A percentile compares a stretch with the other conserved stretches of the same genome.
These are phyloP conservation scores for Acer yangbiense DNA, from an alignment of 345 rosid species.

Conservation along the genomic window DNA sequence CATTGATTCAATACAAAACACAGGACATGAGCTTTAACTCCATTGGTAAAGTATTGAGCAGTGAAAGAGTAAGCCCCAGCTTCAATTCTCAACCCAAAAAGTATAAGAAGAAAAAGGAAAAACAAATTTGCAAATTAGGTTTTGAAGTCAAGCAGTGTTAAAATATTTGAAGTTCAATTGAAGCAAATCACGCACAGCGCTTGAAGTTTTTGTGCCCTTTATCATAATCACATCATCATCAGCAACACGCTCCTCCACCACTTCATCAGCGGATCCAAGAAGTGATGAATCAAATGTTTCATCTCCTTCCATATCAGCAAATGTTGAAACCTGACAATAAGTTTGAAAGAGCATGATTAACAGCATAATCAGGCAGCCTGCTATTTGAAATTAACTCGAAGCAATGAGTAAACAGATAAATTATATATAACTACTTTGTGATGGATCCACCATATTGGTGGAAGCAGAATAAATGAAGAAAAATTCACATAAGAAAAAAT, in stretches of 20 bases:
- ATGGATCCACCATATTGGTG: background rate
- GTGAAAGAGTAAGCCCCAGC: background rate
- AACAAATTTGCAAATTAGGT: background rate
- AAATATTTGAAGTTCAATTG: background rate
- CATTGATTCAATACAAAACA: background rate
- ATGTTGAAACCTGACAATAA: slow-evolving; percentile 77
- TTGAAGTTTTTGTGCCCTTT: slow-evolving; percentile 82
- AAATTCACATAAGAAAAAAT: background rate
- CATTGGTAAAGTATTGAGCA: background rate
- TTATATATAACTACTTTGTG: background rate
- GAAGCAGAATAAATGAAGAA: background rate
- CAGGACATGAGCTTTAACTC: background rate
- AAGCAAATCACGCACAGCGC: slow-evolving; percentile 61
- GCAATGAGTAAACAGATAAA: background rate
- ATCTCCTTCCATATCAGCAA: slow-evolving; percentile 99
- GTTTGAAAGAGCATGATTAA: slow-evolving; percentile 10
- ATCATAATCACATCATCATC: slow-evolving; percentile 92
- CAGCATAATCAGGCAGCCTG: background rate
- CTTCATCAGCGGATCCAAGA: slow-evolving; percentile 86
- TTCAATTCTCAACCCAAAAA: background rate
- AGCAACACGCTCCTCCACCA: slow-evolving; percentile 92
- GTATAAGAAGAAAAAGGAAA: background rate
- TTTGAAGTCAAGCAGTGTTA: background rate
- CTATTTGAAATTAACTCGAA: background rate
- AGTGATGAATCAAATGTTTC: slow-evolving; percentile 90